Evolutionary conservation across 768 basidiomycete genomes (phyloP).

Genomic region (Phlebiopsis flavidoalba): DNA sequence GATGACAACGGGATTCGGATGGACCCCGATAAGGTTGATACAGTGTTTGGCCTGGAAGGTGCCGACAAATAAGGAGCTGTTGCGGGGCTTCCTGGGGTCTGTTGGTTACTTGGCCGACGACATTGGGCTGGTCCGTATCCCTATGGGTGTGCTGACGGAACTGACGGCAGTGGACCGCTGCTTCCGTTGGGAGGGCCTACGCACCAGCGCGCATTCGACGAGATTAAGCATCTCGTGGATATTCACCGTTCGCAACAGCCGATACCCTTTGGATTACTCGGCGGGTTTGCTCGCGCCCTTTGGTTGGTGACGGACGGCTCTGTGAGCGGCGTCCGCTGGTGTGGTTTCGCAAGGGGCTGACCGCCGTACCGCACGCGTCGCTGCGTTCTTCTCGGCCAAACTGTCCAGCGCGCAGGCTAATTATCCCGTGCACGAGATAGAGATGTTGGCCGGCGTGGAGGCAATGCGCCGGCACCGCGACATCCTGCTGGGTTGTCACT

Average conservation of each 20-base stretch:
- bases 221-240: conserved; percentile 21
- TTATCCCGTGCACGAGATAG: conserved; percentile 36
- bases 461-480: conserved; percentile 29
- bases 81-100: conserved; percentile 31
- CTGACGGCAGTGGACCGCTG: conserved; percentile 10
- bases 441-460: conserved; percentile 31
- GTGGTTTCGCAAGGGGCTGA: conserved; percentile 21
- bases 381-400: conserved; percentile 26
- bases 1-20: conserved; percentile 22
- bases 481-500: conserved; percentile 19
- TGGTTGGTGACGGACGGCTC: conserved; percentile 22
- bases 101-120: conserved; percentile 33
- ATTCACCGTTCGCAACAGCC: conserved; percentile 11
- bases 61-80: conserved; percentile 23
- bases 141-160: conserved; percentile 30
- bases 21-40: conserved; percentile 24
- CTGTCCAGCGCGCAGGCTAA: conserved; percentile 22
- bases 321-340: conserved; percentile 16
- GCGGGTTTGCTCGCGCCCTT: conserved; percentile 16
- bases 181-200: conserved; percentile 23
- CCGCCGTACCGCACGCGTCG: conserved; percentile 10
- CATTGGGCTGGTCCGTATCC: conserved; percentile 27
- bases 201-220: conserved; percentile 27
- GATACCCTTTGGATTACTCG: conserved; percentile 20
- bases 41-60: conserved; percentile 26